Evolutionary conservation across 2,329 filamentous ascomycete species (phyloP).

Genomic region (Colletotrichum sp.): DNA sequence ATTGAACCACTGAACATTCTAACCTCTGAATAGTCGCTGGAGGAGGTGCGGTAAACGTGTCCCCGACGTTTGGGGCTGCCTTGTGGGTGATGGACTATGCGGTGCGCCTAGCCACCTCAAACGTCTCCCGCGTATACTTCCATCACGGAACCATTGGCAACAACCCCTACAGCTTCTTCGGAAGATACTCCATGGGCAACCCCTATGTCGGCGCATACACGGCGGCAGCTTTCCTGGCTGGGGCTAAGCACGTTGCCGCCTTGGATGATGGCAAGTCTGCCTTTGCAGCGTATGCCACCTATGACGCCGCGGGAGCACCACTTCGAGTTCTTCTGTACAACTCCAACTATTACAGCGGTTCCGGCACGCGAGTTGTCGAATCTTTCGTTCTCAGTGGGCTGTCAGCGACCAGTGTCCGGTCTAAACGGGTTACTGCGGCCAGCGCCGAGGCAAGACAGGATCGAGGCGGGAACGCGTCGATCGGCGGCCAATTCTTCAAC

Average conservation of each 20-base stretch:
- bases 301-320: slow-evolving; percentile 20
- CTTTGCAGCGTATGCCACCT: slow-evolving; percentile 52
- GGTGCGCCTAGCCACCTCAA: slow-evolving; percentile 1
- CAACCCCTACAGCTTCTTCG: slow-evolving; percentile 54
- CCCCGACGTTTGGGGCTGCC: slow-evolving; percentile 41
- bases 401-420: not conserved
- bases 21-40: not conserved
- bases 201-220: slow-evolving; percentile 56
- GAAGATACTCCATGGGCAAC: slow-evolving; percentile 50
- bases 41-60: slow-evolving; percentile 10
- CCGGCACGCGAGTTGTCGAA: not conserved
- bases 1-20: not conserved
- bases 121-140: slow-evolving; percentile 40
- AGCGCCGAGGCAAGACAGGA: slow-evolving; percentile 11
- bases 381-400: not conserved
- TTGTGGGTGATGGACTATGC: slow-evolving; percentile 45
- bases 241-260: slow-evolving; percentile 45
- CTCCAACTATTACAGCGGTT: slow-evolving; percentile 43
- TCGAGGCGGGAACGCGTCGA: not conserved
- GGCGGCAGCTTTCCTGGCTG: slow-evolving; percentile 49
- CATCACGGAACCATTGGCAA: slow-evolving; percentile 58
- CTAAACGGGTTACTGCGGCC: not conserved
- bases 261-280: slow-evolving; percentile 45
- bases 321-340: slow-evolving; percentile 46
- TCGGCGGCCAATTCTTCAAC: slow-evolving; percentile 8